Base-by-base conservation (phyloP, 2,329 filamentous ascomycete species). In the Aspergillus thermomutatus region DNA sequence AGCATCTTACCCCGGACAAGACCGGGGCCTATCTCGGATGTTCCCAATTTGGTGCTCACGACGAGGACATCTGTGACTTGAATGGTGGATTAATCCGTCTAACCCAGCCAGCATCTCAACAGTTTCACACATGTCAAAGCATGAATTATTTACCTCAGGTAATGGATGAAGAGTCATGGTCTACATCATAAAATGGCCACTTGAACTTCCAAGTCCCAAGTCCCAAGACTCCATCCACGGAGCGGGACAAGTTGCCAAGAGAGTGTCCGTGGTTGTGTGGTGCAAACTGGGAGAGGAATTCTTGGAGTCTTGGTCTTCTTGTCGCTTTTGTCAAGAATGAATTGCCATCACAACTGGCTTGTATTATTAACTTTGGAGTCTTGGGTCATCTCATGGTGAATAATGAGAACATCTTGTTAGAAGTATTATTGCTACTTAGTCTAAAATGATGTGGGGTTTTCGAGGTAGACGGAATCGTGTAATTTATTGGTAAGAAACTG, bases 241-340 rank as follows among this genome's bases (percentile, higher is more conserved):
- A 40, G 53, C 53, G 53, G 53, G 53, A 46, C n/a, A 37, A 31
- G 34, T 23, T 31, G 53, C 53, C 53, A 54, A 54, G 53, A 54
- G 37, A 43, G 53, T 23, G 21, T 4, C 43, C 21, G 11, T 46
- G 21, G 23, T 46, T 46, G 21, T 46, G n/a, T 19, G 10, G 10
- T 46, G 19, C 43, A 23, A 40, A 46, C 19, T 45, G 41, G 21
- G 19, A 23, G 21, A 23, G 21, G 23, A 37, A 37, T 3, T 37
- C 31, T 37, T 37, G 31, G 31, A 26, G 21, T 17, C 43, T 46
- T 46, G 43, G 43, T 46, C 43, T 46, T 26, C 23, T 25, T 23
- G 11, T 46, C 23, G 40, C n/a, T 43, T 23, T 45, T 3, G n/a
- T 23, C 41, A 23, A 23, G 41, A 23, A 19, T 19, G 9, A 11